Base-by-base conservation (phyloP, 2,329 filamentous ascomycete species). In the Calonectria montana region DNA sequence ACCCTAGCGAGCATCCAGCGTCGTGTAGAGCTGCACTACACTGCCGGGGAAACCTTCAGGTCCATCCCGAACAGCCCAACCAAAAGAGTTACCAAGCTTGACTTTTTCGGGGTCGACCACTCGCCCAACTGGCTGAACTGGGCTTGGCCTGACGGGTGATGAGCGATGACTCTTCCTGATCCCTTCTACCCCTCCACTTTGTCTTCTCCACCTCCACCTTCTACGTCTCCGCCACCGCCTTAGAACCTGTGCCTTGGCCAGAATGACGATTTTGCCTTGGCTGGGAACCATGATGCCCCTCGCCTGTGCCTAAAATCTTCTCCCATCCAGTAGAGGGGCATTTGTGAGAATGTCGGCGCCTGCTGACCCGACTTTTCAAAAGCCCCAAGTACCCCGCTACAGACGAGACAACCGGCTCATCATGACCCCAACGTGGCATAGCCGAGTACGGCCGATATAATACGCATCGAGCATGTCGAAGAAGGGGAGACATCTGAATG, bases 121-220 rank as follows among this genome's bases (percentile, higher is more conserved):
- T 53, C 27, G 41, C 31, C 27, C 65, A 67, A 57, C 63, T 43
- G 53, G 55, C 47, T 50, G 35, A 55, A 47, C 31, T 31, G 27
- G 41, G 63, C 47, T 53, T 71, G 64, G 45, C 37, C 47, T 76
- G 73, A 75, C 75, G 74, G 70, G 59, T 75, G 76, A 74, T 76
- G 72, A 57, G 68, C 65, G 67, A 77, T 78, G 76, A 78, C 76
- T 78, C 76, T 74, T 78, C 67, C 69, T 68, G 45, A 63, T 77
- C 67, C 53, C 50, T 21, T 45, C 57, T 63, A 41, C 39, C 64
- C 64, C 59, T 68, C 69, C 63, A 67, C 66, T 47, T 64, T 47
- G 35, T 25, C 27, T 68, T 64, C 69, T 59, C 69, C 75, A 71
- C 73, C 76, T 77, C 75, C 73, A 59, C 75, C 69, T 74, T 75